Percentiles rank a stretch among this genome's conserved stretches.
Conservation (phyloP, 192 early-diverging fungal genomes). For the Coemansia interrupta region DNA sequence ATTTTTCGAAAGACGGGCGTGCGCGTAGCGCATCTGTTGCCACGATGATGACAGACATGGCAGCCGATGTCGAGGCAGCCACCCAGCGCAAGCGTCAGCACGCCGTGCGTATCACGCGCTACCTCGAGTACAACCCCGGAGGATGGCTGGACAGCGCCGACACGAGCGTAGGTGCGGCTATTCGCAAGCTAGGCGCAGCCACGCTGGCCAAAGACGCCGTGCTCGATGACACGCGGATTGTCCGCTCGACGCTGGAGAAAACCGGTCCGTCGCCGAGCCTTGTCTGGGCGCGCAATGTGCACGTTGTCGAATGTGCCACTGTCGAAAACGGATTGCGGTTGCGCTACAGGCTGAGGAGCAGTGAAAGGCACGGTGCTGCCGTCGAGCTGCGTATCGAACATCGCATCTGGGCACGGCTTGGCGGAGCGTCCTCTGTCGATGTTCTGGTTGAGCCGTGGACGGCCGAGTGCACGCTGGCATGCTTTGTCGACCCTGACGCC, state of each 20-base stretch:
- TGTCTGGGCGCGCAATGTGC: conserved; percentile 43
- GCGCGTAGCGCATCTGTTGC: conserved; percentile 17
- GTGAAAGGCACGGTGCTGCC: conserved; percentile 18
- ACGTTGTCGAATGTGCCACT: not conserved
- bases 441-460: conserved; percentile 27
- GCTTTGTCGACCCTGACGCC: conserved; percentile 46
- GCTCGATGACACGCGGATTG: conserved; percentile 7
- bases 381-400: conserved; percentile 47
- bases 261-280: conserved; percentile 27
- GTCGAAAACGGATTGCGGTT: conserved; percentile 8
- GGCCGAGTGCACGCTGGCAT: conserved; percentile 23
- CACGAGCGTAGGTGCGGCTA: not conserved
- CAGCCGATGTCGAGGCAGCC: conserved; percentile 31
- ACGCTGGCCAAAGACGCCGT: conserved; percentile 9
- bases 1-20: conserved; percentile 1
- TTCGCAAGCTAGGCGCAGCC: conserved; percentile 7
- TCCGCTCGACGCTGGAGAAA: conserved; percentile 15
- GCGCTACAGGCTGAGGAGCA: conserved; percentile 19
- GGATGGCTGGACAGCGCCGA: conserved; percentile 35
- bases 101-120: conserved; percentile 33
- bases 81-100: conserved; percentile 34
- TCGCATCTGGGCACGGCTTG: conserved; percentile 29
- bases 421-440: conserved; percentile 6
- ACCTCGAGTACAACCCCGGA: conserved; percentile 29
- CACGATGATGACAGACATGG: conserved; percentile 22